Evolutionary conservation across 257 asterid species (phyloP).

Genomic region (Jacaranda mimosifolia): DNA sequence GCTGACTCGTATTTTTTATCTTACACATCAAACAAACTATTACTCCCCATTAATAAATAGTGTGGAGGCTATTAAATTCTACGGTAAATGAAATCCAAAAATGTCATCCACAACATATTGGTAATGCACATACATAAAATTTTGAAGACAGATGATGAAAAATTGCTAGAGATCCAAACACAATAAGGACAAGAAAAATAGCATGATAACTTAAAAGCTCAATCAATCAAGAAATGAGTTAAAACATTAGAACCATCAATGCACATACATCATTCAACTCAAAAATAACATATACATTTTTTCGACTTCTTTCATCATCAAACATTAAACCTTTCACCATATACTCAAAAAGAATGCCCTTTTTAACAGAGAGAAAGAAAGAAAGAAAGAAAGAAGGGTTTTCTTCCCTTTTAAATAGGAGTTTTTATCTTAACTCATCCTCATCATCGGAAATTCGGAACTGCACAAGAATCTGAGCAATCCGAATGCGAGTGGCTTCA

Average conservation of each 20-base stretch:
- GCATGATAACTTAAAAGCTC: not conserved
- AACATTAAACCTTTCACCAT: not conserved
- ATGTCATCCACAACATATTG: not conserved
- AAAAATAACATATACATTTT: not conserved
- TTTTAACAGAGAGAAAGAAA: too few species aligned
- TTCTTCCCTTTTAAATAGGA: not conserved
- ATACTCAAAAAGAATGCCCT: not conserved
- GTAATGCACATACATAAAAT: not conserved
- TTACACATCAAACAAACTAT: too few species aligned
- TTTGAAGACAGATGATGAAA: not conserved
- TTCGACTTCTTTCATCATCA: not conserved
- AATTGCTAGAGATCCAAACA: not conserved
- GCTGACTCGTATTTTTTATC: too few species aligned
- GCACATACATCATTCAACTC: not conserved
- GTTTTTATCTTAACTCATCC: slow-evolving; percentile 44
- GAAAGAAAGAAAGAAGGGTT: not conserved
- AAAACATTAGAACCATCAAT: not conserved
- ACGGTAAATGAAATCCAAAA: not conserved
- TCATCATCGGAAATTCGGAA: slow-evolving; percentile 56
- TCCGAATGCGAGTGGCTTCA: slow-evolving; percentile 60
- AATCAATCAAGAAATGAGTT: not conserved
- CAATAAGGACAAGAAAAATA: not conserved
- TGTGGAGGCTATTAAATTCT: not conserved
- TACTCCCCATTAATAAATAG: too few species aligned
- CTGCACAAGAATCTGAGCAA: slow-evolving; percentile 58